These are phyloP conservation scores for Dothideomycetes sp. DNA, from an alignment of 2,329 filamentous ascomycete species.

Conservation along the genomic window DNA sequence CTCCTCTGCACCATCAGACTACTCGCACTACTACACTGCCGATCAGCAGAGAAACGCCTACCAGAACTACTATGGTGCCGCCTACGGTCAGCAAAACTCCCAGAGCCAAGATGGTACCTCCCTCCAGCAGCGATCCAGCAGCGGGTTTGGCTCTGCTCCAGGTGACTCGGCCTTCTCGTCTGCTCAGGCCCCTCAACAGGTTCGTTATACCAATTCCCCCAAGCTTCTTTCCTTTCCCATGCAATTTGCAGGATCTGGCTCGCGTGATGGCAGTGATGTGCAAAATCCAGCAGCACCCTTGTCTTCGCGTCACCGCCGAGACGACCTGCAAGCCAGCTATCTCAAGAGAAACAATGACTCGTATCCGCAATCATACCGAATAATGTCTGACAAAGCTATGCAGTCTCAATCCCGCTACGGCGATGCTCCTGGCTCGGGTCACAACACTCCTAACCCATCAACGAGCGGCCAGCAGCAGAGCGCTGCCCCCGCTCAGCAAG, in stretches of 20 bases:
- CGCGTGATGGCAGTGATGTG: not conserved
- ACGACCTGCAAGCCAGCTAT: not conserved
- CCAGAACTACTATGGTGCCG: slow-evolving; percentile 49
- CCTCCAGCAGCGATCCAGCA: slow-evolving; percentile 60
- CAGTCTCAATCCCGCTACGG: slow-evolving; percentile 68
- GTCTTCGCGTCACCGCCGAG: not conserved
- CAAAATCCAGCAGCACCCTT: not conserved
- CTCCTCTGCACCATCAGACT: slow-evolving; percentile 67
- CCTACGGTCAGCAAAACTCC: slow-evolving; percentile 40
- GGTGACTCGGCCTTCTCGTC: slow-evolving; percentile 52
- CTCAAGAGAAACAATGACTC: slow-evolving; percentile 4
- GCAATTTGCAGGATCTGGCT: not conserved
- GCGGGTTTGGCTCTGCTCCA: slow-evolving; percentile 57
- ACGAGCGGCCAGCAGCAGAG: slow-evolving; percentile 45
- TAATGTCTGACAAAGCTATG: slow-evolving; percentile 18
- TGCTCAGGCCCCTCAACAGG: slow-evolving; percentile 47
- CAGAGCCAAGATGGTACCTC: slow-evolving; percentile 60
- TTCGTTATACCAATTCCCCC: slow-evolving; percentile 19
- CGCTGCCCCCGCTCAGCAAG: slow-evolving; percentile 31
- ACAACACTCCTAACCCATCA: slow-evolving; percentile 80
- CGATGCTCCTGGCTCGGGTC: slow-evolving; percentile 75
- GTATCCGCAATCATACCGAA: no score
- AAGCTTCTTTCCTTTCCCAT: not conserved
- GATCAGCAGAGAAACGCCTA: slow-evolving; percentile 67
- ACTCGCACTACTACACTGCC: slow-evolving; percentile 74